Base-by-base conservation (phyloP, 805 yeast species). In the Phaffomyces antillensis region DNA sequence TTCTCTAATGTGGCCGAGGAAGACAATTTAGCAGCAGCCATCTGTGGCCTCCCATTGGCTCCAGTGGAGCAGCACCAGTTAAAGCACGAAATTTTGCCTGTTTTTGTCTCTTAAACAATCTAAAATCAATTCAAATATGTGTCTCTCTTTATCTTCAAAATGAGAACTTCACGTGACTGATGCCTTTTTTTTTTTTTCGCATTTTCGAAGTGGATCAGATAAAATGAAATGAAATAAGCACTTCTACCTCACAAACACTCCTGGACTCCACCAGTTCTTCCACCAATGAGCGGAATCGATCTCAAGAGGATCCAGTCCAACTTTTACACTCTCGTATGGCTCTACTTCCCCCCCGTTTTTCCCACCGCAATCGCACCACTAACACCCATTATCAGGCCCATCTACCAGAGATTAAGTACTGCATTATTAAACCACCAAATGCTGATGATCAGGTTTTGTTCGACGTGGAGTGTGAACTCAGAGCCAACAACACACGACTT, bases 371-470 rank as follows among this genome's bases (percentile, higher is more conserved):
- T 20, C 5, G 10, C 26, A 13, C 9, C 7, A 23, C 33, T 35
- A 18, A 17, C 37, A 34, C 9, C 37, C 20, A 13, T 15, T 4
- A 15, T 11, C n/a, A 46, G 49, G 45, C 49, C 15, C 44, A 38
- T 20, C 34, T 54, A 5, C 34, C 44, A 3, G 53, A 51, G 48
- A 52, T 58, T 31, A 49, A 44, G 31, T 56, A 55, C 43, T 32
- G 46, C 7, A 47, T 52, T 16, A 45, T 48, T 41, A 47, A 46
- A 9, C 46, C 39, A 24, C 26, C 54, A 4, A 30, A 12, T 20
- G 34, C 48, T 2, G 71, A 68, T 39, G 73, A 68, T 38, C 72
- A 70, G 44, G 58, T 66, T 52, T 58, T 72, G 7, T 57, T 71
- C 30, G 70, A 70, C 41, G 70, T 69, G 37, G 76, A 72, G 47